Evolutionary conservation across 2,329 filamentous ascomycete species (phyloP), one percentile per base, ranked within the genome.

Genomic region (Xylariaceae sp.): DNA sequence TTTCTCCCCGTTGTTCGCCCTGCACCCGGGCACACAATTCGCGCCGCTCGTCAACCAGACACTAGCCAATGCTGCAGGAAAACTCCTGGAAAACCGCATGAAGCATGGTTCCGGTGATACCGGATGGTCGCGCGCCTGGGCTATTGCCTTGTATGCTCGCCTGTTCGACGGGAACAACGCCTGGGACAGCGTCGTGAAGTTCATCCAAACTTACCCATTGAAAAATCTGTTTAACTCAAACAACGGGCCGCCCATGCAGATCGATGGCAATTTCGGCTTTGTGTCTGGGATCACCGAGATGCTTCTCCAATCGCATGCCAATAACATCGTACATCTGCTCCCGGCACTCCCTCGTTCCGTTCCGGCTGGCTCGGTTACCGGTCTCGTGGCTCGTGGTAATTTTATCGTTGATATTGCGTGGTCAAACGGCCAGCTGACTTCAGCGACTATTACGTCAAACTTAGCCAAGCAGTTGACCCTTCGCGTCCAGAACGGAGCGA

Each of bases 201-300:
- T 77, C 24, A 54, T 79, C 29, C 64, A 66, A 5, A 66, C 67
- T 1, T 76, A 72, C 14, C 76, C 76, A 1, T 63, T 76, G n/a
- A 67, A 72, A 2, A 79, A 79, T 56, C 64, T 79, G 23, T 69
- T 53, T 51, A 65, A 65, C 50, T 61, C 60, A 9, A 55, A 65
- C 33, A 45, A 37, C 8, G 62, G 62, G 21, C 8, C 17, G 12
- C 43, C 37, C n/a, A 80, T 81, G 60, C 79, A 81, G 63, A 79
- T 80, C 8, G 79, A 82, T 56, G 79, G 79, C 3, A 82, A 82
- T 55, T 78, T 80, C 58, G 80, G 79, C 3, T 75, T 75, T 8
- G 73, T 74, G 4, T 43, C 37, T 12, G 53, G 53, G 17, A n/a
- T 56, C 23, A 49, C 54, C 28, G 48, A 57, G 28, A 47, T 53